A percentile compares a stretch with the other conserved stretches of the same genome.
phyloP scores from a whole-genome alignment of 208 protist species.

The Trypanosoma mega region DNA sequence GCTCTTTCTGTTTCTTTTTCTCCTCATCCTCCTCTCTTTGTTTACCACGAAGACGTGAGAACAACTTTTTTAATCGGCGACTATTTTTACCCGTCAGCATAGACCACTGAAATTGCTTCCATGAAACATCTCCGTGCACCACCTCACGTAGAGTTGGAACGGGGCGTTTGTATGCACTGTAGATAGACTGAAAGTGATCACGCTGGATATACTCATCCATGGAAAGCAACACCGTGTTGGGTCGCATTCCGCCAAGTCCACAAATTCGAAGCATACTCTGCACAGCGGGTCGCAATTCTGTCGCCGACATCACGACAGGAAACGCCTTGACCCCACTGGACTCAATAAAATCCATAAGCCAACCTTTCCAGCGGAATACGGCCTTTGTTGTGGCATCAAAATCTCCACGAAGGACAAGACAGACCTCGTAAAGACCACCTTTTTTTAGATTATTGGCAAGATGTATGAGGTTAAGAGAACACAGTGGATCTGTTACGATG shows the following conservation, averaged over 20 bases:
- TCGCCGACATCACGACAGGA: conserved; percentile 14
- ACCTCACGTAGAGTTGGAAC: not conserved
- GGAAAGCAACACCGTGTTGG: conserved; percentile 27
- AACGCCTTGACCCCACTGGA: conserved; percentile 29
- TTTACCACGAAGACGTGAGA: no score
- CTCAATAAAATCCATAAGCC: conserved; percentile 28
- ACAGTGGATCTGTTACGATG: conserved; percentile 7
- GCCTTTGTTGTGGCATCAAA: conserved; percentile 12
- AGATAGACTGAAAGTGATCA: conserved; percentile 17
- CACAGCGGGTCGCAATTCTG: conserved; percentile 12
- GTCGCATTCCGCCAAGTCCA: conserved; percentile 30
- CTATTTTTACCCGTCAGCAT: no score
- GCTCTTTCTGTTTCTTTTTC: no score
- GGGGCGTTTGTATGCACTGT: conserved; percentile 1
- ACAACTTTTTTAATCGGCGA: no score
- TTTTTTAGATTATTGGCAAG: conserved; percentile 37
- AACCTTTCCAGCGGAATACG: conserved; percentile 19
- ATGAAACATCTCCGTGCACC: not conserved
- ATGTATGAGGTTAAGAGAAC: conserved; percentile 25
- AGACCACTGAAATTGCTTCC: no score
- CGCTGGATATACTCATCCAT: conserved; percentile 25
- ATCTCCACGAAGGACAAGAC: conserved; percentile 10
- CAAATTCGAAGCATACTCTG: conserved; percentile 18
- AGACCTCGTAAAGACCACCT: conserved; percentile 28
- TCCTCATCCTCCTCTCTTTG: no score